These are phyloP conservation scores for Paraphoma chrysanthemicola DNA, from an alignment of 2,329 filamentous ascomycete species.

Conservation along the genomic window DNA sequence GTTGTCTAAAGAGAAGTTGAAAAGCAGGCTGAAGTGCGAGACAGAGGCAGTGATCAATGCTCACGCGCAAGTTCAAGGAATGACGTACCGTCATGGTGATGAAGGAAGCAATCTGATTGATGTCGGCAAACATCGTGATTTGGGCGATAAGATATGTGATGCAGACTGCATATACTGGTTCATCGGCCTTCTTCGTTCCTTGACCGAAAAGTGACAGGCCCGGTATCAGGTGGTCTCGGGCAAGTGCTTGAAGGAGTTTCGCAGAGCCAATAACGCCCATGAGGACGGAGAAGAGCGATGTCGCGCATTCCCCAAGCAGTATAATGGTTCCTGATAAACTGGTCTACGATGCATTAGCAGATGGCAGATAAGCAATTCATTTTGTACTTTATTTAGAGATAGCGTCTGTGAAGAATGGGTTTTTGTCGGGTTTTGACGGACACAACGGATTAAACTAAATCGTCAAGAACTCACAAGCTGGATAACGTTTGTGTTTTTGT, in stretches of 20 bases:
- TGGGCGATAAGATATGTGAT: conserved; percentile 79
- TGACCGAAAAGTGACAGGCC: conserved; percentile 76
- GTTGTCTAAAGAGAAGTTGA: too few relatives aligned
- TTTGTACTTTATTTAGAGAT: too few relatives aligned
- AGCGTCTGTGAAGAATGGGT: too few relatives aligned
- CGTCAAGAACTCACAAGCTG: conserved; percentile 61
- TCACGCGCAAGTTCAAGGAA: not conserved
- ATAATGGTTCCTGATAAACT: conserved; percentile 77
- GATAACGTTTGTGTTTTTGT: conserved; percentile 79
- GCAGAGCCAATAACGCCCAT: conserved; percentile 89
- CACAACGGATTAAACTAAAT: not conserved
- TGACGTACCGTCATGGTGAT: conserved; percentile 76
- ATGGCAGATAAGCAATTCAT: not conserved
- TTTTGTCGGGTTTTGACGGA: not conserved
- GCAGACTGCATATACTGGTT: conserved; percentile 78
- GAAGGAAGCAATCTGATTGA: conserved; percentile 88
- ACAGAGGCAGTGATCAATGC: too few relatives aligned
- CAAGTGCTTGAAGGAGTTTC: conserved; percentile 83
- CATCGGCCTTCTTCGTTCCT: conserved; percentile 74
- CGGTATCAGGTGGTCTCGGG: conserved; percentile 78
- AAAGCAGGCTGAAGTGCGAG: too few relatives aligned
- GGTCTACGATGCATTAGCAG: conserved; percentile 52
- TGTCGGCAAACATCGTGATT: conserved; percentile 78
- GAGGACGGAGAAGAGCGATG: conserved; percentile 82
- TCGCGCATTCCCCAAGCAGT: conserved; percentile 81